phyloP scores from a whole-genome alignment of 257 asterid genomes.

The Solanum rostratum region DNA sequence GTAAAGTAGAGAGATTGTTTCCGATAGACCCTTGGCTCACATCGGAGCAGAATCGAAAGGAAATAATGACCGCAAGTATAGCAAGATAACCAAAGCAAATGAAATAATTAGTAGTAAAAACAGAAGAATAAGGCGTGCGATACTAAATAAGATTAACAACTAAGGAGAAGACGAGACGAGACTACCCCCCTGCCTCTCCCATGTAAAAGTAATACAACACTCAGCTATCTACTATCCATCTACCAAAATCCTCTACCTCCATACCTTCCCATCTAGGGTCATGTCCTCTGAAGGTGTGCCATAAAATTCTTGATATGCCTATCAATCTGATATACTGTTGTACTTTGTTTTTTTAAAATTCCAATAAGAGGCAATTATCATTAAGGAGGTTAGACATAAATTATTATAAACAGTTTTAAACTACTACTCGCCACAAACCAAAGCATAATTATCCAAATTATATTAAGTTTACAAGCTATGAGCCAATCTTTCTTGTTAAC shows the following conservation, averaged over 20 bases:
- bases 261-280: not conserved
- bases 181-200: not conserved
- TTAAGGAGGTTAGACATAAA: not conserved
- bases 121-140: not conserved
- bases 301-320: not conserved
- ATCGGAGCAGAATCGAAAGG: not conserved
- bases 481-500: not conserved
- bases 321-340: not conserved
- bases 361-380: not conserved
- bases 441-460: not conserved
- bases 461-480: not conserved
- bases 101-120: not conserved
- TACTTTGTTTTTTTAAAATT: not conserved
- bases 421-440: not conserved
- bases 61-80: not conserved
- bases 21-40: not conserved
- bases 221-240: not conserved
- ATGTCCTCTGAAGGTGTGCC: not conserved
- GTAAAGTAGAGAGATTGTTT: not conserved
- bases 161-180: not conserved
- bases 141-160: not conserved
- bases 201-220: not conserved
- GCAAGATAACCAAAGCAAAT: not conserved
- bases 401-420: not conserved
- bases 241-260: not conserved